These are phyloP conservation scores for grape (Vitis vinifera) DNA, from an alignment of 164 flowering plant genomes.

Conservation along the genomic window DNA sequence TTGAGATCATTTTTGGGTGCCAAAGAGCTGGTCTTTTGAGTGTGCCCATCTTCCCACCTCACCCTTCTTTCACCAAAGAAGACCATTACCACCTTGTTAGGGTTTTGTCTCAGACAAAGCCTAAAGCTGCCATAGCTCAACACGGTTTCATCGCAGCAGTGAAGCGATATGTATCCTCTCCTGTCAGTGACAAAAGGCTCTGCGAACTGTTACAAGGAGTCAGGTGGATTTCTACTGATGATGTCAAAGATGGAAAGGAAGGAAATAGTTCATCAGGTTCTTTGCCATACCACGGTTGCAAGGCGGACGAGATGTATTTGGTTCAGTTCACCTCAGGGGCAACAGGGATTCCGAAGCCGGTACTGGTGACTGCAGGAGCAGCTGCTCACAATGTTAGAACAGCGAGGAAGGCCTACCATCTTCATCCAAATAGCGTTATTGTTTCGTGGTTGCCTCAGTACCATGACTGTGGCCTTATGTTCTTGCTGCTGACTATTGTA, in stretches of 20 bases:
- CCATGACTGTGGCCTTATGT: constrained; percentile 85
- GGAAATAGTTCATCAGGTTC: neutral
- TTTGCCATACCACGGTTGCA: constrained; percentile 44
- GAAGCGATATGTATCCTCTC: constrained; percentile 27
- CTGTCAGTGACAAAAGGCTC: constrained; percentile 23
- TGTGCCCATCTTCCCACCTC: constrained; percentile 53
- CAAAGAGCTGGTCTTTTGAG: constrained; percentile 70
- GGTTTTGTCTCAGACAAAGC: constrained; percentile 59
- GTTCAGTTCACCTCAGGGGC: constrained; percentile 81
- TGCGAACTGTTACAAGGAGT: constrained; percentile 26
- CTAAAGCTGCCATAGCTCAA: constrained; percentile 61
- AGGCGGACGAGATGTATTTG: constrained; percentile 48
- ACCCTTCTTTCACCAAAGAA: constrained; percentile 26
- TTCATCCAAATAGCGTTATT: constrained; percentile 59
- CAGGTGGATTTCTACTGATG: constrained; percentile 47
- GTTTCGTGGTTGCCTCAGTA: constrained; percentile 80
- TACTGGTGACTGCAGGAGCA: constrained; percentile 68
- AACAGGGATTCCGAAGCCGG: constrained; percentile 71
- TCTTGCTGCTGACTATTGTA: constrained; percentile 52
- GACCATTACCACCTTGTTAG: constrained; percentile 51
- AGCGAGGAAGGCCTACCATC: constrained; percentile 66
- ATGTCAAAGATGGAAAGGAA: constrained; percentile 18
- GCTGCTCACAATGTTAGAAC: constrained; percentile 71
- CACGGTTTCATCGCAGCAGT: constrained; percentile 31
- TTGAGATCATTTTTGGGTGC: constrained; percentile 61